A percentile compares a stretch with the other conserved stretches of the same genome.
Conservation (phyloP, 345 rosid species). For the Euphorbia tirucalli region DNA sequence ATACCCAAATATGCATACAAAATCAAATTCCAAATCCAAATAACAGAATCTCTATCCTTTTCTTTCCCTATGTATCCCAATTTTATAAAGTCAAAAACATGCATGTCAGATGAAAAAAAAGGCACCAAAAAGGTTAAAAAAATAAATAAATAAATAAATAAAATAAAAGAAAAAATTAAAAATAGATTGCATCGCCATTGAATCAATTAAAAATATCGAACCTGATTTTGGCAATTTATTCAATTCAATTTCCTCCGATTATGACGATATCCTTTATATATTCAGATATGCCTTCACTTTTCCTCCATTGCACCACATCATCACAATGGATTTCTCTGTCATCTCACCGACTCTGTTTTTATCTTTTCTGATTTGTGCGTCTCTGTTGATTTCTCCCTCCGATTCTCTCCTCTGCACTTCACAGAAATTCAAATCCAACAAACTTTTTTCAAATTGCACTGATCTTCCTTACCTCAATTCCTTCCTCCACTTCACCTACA, state of each 20-base stretch:
- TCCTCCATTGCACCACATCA: neutral
- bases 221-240: neutral
- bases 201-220: neutral
- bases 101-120: neutral
- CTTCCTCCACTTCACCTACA: slow-evolving; percentile 19
- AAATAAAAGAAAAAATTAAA: neutral
- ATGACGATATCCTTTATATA: neutral
- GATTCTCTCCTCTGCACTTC: neutral
- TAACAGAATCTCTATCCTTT: too few species aligned
- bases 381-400: neutral
- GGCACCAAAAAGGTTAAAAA: neutral
- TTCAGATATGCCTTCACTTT: neutral
- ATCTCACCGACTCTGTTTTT: neutral
- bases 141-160: neutral
- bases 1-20: neutral
- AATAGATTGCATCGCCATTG: neutral
- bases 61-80: too few species aligned
- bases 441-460: slow-evolving; percentile 15
- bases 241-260: neutral
- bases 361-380: neutral
- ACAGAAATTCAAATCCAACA: slow-evolving; percentile 9
- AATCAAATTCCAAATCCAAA: too few species aligned
- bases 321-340: neutral
- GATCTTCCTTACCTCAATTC: slow-evolving; percentile 23
- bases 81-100: neutral